Base-by-base conservation (phyloP, 768 basidiomycete genomes). In the Mycena leptocephala region DNA sequence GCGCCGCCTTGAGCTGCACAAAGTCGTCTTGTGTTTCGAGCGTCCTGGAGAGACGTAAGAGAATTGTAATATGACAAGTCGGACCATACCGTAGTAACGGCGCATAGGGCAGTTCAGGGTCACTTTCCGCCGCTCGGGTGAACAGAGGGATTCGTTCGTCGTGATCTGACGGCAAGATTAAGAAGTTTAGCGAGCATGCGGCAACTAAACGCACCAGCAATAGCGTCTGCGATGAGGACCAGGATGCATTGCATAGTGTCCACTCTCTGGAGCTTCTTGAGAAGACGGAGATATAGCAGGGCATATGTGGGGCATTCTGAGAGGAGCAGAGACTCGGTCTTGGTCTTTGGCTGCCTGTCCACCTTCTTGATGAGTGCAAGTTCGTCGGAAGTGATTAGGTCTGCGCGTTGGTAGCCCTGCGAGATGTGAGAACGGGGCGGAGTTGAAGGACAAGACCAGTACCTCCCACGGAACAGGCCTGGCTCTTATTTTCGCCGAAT, bases 401-500 rank as follows among this genome's bases (percentile, higher is more conserved):
- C 96, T 56, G 96, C 97, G 79, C 98, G 94, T 87, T 98, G 97
- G 87, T 99, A 98, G 75, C 95, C 97, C 97, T 99, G 79, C 56
- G 33, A 43, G 62, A 37, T 64, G 74, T 81, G 56, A 84, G 81
- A 66, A 65, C 43, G 8, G 58, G 55, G 41, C 46, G 41, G 5
- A 65, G 59, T 20, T 28, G 66, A 70, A 32, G 14, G 72, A 59
- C 6, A 2, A 41, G 64, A 7, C 3, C 13, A 7, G 53, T 72
- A 98, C 98, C 93, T 98, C 97, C 98, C 98, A 99, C 78, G 97
- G 97, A 13, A 98, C 96, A 1, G 94, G 93, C 84, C 97, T 98
- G 10, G 94, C 90, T 79, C 95, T 90, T 76, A 97, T 96, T 89
- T 98, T 97, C 66, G 93, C 89, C 10, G 96, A 95, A 80, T 89